phyloP scores from a whole-genome alignment of 1,284 basidiomycete genomes.

The Apiotrichum domesticum region DNA sequence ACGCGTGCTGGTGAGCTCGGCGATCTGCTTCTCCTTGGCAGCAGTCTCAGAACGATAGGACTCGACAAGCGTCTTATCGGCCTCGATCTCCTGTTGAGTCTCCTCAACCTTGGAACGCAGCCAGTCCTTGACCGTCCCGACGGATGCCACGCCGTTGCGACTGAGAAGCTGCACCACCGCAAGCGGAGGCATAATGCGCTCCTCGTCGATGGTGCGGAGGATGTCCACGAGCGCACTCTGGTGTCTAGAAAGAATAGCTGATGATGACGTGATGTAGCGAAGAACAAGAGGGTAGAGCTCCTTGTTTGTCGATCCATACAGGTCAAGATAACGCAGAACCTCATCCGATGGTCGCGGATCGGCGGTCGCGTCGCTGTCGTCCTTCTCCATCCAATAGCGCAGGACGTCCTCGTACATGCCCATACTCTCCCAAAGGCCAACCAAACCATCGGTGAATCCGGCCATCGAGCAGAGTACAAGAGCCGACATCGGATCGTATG shows the following conservation, averaged over 20 bases:
- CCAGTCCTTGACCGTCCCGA: conserved; percentile 87
- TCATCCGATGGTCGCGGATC: conserved; percentile 56
- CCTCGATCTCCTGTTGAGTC: conserved; percentile 68
- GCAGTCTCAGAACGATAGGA: conserved; percentile 82
- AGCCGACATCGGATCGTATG: conserved; percentile 85
- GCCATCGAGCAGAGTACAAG: conserved; percentile 84
- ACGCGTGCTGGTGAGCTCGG: conserved; percentile 66
- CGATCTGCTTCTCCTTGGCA: conserved; percentile 73
- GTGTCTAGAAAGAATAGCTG: conserved; percentile 64
- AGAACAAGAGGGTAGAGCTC: conserved; percentile 85
- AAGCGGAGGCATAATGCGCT: conserved; percentile 76
- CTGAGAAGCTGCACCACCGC: conserved; percentile 83
- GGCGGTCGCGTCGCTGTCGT: conserved; percentile 23
- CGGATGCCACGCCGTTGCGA: conserved; percentile 75
- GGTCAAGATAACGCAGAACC: conserved; percentile 64
- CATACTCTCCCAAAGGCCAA: conserved; percentile 84
- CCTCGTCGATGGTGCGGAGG: conserved; percentile 68
- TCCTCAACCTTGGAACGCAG: conserved; percentile 68
- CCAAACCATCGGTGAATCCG: conserved; percentile 73
- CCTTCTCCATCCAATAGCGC: conserved; percentile 78
- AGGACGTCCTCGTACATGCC: conserved; percentile 95
- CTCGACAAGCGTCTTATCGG: conserved; percentile 70
- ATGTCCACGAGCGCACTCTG: conserved; percentile 63
- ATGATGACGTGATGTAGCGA: conserved; percentile 75
- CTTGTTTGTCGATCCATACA: conserved; percentile 66